Conservation (phyloP, 257 asterid genomes). For the Solanum sejunctum region DNA sequence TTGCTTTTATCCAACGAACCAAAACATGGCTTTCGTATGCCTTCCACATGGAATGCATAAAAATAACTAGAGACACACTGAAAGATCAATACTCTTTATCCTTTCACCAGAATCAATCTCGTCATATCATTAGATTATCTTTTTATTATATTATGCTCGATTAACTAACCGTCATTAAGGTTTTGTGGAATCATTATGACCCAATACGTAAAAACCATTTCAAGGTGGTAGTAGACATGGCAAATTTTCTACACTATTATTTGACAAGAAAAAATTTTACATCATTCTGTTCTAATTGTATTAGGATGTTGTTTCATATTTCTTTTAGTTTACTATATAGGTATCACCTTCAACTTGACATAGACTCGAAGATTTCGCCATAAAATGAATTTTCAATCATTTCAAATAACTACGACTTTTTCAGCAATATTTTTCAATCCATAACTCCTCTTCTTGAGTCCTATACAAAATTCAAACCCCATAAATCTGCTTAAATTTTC, state of each 20-base stretch:
- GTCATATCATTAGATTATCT: not conserved
- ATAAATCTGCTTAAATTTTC: not conserved
- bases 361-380: not conserved
- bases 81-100: not conserved
- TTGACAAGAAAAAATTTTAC: not conserved
- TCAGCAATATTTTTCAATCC: not conserved
- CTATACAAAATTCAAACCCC: not conserved
- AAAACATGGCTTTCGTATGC: slow-evolving; percentile 52
- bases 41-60: slow-evolving; percentile 44
- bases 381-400: not conserved
- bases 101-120: not conserved
- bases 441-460: not conserved
- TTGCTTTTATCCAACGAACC: slow-evolving; percentile 69
- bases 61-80: not conserved
- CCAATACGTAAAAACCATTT: not conserved
- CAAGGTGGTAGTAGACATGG: not conserved
- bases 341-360: not conserved
- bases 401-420: not conserved
- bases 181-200: not conserved
- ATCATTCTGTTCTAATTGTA: not conserved
- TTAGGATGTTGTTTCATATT: not conserved
- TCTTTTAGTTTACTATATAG: not conserved
- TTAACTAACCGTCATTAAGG: not conserved
- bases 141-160: not conserved
- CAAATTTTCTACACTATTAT: not conserved